Conservation (phyloP, 1,139 yeast species). For the Debaryomycetaceae sp. region DNA sequence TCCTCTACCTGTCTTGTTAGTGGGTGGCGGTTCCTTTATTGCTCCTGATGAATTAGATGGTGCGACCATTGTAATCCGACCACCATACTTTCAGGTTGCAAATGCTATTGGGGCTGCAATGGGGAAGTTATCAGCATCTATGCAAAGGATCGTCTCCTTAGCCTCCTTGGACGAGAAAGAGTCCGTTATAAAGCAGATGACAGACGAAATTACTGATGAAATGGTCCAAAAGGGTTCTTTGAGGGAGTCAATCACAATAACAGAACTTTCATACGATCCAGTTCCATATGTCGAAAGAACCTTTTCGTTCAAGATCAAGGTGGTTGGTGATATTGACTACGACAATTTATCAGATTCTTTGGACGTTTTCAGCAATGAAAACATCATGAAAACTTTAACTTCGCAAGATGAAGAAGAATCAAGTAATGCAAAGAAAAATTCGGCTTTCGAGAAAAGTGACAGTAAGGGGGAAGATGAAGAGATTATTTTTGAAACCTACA, state of each 20-base stretch:
- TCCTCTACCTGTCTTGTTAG: slow-evolving; percentile 37
- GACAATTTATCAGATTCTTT: neutral
- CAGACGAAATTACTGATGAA: slow-evolving; percentile 15
- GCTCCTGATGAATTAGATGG: slow-evolving; percentile 32
- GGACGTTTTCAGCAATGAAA: slow-evolving; percentile 1
- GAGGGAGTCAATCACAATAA: slow-evolving; percentile 21
- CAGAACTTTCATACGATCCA: slow-evolving; percentile 30
- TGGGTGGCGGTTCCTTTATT: slow-evolving; percentile 45
- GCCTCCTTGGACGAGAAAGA: slow-evolving; percentile 17
- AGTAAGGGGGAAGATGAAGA: slow-evolving; percentile 7
- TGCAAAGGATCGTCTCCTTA: slow-evolving; percentile 14
- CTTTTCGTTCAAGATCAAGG: slow-evolving; percentile 30
- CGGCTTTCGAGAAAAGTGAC: slow-evolving; percentile 5
- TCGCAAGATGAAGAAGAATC: slow-evolving; percentile 3
- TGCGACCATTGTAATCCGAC: slow-evolving; percentile 36
- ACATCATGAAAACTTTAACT: too few relatives aligned
- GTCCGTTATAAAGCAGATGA: slow-evolving; percentile 18
- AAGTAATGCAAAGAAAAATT: slow-evolving; percentile 1
- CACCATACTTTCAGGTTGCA: slow-evolving; percentile 37
- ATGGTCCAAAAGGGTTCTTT: slow-evolving; percentile 29
- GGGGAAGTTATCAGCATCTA: slow-evolving; percentile 31
- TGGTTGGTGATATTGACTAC: slow-evolving; percentile 40
- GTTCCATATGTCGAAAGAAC: slow-evolving; percentile 37
- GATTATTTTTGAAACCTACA: slow-evolving; percentile 20
- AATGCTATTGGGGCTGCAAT: slow-evolving; percentile 49